phyloP scores from a whole-genome alignment of 306 rosid species.

The Mimosa bimucronata region DNA sequence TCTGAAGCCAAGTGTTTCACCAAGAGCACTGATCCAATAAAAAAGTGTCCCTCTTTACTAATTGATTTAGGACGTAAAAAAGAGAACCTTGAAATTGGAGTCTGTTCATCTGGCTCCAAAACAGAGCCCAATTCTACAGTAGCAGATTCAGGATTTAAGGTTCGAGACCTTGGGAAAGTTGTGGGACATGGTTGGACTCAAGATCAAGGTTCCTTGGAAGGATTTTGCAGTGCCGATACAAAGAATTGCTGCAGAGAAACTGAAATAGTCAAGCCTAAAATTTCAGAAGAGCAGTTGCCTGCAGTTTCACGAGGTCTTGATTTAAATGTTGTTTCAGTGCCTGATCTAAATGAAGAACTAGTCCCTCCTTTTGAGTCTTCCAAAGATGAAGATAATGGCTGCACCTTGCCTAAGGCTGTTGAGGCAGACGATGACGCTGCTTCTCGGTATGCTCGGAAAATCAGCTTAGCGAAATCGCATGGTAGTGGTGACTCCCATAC shows the following conservation, averaged over 20 bases:
- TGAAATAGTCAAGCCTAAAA: slow-evolving; percentile 57
- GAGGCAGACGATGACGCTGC: slow-evolving; percentile 90
- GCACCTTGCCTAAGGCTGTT: slow-evolving; percentile 74
- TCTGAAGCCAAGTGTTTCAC: slow-evolving; percentile 94
- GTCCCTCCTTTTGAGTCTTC: slow-evolving; percentile 89
- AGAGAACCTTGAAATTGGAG: slow-evolving; percentile 46
- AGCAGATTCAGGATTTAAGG: slow-evolving; percentile 69
- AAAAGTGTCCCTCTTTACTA: slow-evolving; percentile 41
- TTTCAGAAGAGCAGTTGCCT: slow-evolving; percentile 60
- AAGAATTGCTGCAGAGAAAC: slow-evolving; percentile 68
- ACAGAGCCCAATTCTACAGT: slow-evolving; percentile 49
- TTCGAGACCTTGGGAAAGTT: slow-evolving; percentile 88
- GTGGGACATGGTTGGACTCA: slow-evolving; percentile 77
- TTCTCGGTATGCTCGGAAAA: slow-evolving; percentile 67
- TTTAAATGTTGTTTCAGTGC: slow-evolving; percentile 83
- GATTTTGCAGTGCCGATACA: slow-evolving; percentile 63
- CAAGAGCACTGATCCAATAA: slow-evolving; percentile 72
- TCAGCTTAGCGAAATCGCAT: slow-evolving; percentile 74
- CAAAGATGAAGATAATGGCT: slow-evolving; percentile 86
- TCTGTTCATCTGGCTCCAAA: slow-evolving; percentile 51
- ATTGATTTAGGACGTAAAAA: slow-evolving; percentile 50
- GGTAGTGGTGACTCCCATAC: slow-evolving; percentile 95
- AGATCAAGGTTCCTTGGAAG: slow-evolving; percentile 66
- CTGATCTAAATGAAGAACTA: slow-evolving; percentile 93
- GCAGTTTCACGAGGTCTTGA: slow-evolving; percentile 72